Base-by-base conservation (phyloP, 257 asterid genomes). In the Solanum neorickii region DNA sequence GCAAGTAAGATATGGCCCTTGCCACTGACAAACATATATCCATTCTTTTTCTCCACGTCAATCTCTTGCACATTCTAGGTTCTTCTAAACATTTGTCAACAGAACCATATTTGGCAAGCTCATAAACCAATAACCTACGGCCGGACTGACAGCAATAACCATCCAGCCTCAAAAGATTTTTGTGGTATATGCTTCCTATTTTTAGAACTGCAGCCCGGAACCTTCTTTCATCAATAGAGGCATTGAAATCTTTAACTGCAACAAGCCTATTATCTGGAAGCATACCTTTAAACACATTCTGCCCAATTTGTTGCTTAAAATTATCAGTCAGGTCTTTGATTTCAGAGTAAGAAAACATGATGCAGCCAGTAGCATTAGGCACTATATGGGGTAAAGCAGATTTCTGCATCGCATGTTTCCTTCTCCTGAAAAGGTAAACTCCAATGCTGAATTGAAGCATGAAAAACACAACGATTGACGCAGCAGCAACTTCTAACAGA, bases 291-390 rank as follows among this genome's bases (percentile, higher is more conserved):
- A 87, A 90, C 88, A 91, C 87, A 75, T 86, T 88, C 5, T 91
- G 84, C 56, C 92, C 92, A 77, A 91, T 88, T 77, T 87, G 91
- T 85, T 86, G 78, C 89, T 90, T 90, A 88, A 91, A 91, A 87
- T 89, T 89, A 15, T 90, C 91, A 15, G 93, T 91, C 56, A 90
- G 83, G 46, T 76, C 83, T 76, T 23, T 86, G 83, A 91, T 89
- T 84, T 90, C 92, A 6, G 87, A 41, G 73, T 90, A 90, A 59
- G 93, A 89, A 31, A 91, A 83, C 74, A 87, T 62, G 52, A 84
- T 78, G 85, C 90, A 88, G 4, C 90, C 87, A 46, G 66, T 83
- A 15, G 90, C 49, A 86, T 88, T 72, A 84, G 91, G 92, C 73
- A 70, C 82, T 27, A 44, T 27, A 84, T 52, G 84, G 10, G 86